Conservation (phyloP, 2,329 filamentous ascomycete genomes). For the Colletotrichum sp. region DNA sequence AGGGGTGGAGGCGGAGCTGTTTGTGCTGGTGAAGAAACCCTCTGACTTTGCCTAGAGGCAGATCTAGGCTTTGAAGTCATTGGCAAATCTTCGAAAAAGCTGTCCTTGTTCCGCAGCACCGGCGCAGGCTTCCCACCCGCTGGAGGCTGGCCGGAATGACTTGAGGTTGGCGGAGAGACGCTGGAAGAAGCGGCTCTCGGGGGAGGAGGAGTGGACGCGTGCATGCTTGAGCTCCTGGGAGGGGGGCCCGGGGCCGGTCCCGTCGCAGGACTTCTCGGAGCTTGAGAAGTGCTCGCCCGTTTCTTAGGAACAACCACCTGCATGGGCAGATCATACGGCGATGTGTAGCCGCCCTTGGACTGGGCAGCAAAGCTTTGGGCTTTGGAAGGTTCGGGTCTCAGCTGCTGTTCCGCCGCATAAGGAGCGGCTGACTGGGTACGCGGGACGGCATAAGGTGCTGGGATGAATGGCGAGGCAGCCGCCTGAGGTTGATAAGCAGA, state of each 20-base stretch:
- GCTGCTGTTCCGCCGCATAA: conserved; percentile 41
- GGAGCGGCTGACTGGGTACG: conserved; percentile 32
- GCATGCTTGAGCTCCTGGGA: conserved; percentile 68
- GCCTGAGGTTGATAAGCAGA: conserved; percentile 27
- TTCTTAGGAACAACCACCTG: conserved; percentile 80
- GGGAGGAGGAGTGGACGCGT: conserved; percentile 29
- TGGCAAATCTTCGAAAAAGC: conserved; percentile 82
- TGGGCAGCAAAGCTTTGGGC: conserved; percentile 89
- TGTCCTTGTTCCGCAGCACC: conserved; percentile 48
- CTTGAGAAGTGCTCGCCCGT: conserved; percentile 63
- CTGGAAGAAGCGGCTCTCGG: conserved; percentile 7
- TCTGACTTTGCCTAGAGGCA: conserved; percentile 57
- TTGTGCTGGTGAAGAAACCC: conserved; percentile 47
- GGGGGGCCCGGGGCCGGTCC: conserved; percentile 49
- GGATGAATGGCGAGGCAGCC: conserved; percentile 8
- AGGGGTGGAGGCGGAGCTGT: conserved; percentile 38
- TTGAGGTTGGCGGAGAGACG: conserved; percentile 38
- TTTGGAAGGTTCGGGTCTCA: conserved; percentile 54
- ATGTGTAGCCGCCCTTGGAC: conserved; percentile 88
- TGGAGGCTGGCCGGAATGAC: conserved; percentile 37
- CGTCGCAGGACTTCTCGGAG: conserved; percentile 42
- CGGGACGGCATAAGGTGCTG: conserved; percentile 25
- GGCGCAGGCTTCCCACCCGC: conserved; percentile 37
- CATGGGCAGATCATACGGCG: conserved; percentile 93
- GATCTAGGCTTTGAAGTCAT: conserved; percentile 66